These are phyloP conservation scores for Candida chauliodis DNA, from an alignment of 805 yeast genomes.

Conservation along the genomic window DNA sequence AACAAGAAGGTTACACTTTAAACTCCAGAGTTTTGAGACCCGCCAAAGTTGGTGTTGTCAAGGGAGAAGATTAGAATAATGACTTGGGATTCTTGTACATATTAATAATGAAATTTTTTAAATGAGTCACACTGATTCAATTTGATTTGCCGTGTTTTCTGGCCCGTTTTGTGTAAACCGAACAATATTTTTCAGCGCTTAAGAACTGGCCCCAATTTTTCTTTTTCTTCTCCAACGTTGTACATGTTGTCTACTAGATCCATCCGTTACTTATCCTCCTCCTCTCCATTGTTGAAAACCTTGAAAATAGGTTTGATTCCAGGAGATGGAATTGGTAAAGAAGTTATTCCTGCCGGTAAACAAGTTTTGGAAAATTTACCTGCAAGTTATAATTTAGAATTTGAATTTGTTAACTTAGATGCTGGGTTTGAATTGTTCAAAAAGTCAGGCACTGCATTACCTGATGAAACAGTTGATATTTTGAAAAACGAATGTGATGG, in stretches of 20 bases:
- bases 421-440: constrained; percentile 96
- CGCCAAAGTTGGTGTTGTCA: constrained; percentile 93
- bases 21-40: constrained; percentile 90
- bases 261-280: constrained; percentile 28
- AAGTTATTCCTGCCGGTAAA: constrained; percentile 95
- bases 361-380: constrained; percentile 82
- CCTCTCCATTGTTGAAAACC: constrained; percentile 28
- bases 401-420: constrained; percentile 81
- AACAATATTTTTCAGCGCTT: constrained; percentile 6
- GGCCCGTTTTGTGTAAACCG: constrained; percentile 1
- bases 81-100: constrained; percentile 4
- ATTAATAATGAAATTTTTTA: too few species aligned
- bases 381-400: constrained; percentile 67
- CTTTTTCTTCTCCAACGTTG: too few species aligned
- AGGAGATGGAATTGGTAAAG: constrained; percentile 98
- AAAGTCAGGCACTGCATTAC: constrained; percentile 92
- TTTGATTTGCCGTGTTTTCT: constrained; percentile 1
- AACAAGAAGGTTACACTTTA: constrained; percentile 82
- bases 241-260: constrained; percentile 22
- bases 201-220: constrained; percentile 1
- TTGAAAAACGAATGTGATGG: constrained; percentile 87
- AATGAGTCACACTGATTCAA: too few species aligned
- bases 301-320: constrained; percentile 72
- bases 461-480: constrained; percentile 81
- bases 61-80: constrained; percentile 35